Percentiles rank a stretch among this genome's conserved stretches.
These are phyloP conservation scores for Claviceps sp. DNA, from an alignment of 2,329 filamentous ascomycete genomes.

Conservation along the genomic window DNA sequence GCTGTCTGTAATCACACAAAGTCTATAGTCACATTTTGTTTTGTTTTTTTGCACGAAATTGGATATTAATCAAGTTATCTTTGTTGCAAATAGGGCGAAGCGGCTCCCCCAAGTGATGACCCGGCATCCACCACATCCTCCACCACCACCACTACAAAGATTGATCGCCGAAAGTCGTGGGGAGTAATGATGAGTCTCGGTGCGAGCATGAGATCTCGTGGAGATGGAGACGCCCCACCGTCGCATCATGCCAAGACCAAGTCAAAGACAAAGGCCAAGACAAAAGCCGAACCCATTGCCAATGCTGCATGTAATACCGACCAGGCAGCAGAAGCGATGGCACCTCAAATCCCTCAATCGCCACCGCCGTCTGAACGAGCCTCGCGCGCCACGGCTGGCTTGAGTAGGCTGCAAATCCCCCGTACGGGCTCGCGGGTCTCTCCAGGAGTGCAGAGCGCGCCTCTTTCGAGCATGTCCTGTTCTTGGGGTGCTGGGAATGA, in stretches of 20 bases:
- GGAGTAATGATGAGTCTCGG: conserved; percentile 24
- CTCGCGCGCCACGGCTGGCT: conserved; percentile 6
- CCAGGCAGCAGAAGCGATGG: conserved; percentile 1
- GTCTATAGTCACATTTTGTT: conserved; percentile 11
- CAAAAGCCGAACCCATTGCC: not conserved
- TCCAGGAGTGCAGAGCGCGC: not conserved
- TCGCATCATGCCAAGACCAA: not conserved
- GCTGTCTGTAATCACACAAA: conserved; percentile 10
- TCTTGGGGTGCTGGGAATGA: not conserved
- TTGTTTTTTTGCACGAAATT: conserved; percentile 6
- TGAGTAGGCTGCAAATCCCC: conserved; percentile 8
- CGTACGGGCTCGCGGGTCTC: not conserved
- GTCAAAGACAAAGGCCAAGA: not conserved
- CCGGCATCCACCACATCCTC: conserved; percentile 15
- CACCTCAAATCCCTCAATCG: conserved; percentile 1
- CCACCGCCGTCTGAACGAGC: not conserved
- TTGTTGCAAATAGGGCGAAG: conserved; percentile 15
- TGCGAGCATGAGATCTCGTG: conserved; percentile 15
- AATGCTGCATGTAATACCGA: not conserved
- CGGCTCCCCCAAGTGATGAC: conserved; percentile 21
- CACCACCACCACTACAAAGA: conserved; percentile 10
- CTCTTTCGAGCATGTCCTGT: not conserved
- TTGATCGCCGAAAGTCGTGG: conserved; percentile 32
- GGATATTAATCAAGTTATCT: conserved; percentile 19
- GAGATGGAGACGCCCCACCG: conserved; percentile 12